Base-by-base conservation (phyloP, 1,139 yeast genomes). In the Lodderomyces pseudojiufengensis region DNA sequence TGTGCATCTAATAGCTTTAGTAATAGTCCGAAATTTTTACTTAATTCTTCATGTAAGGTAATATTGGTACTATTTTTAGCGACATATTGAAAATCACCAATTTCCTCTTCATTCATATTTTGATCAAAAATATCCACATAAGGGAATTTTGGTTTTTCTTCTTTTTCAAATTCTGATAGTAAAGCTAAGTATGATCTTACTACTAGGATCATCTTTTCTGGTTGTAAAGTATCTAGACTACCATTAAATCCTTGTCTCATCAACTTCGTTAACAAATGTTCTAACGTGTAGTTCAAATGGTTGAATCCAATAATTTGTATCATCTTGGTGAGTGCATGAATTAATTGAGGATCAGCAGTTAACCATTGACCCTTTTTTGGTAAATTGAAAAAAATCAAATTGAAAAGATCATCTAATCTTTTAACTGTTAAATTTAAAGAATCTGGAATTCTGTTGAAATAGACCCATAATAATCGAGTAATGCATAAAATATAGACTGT, bases 391-490 rank as follows among this genome's bases (percentile, higher is more conserved):
- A 85, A 65, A 28, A 83, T 55, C 6, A 77, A 48, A 34, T 76
- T 74, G 49, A 81, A 77, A 22, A 92, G 61, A 4, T 61, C 56
- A 41, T 70, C 65, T 47, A 63, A 51, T 45, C 58, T 52, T 54
- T 87, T 82, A 2, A 90, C 78, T 0, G 95, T 88, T 42, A 84
- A 83, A 54, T 90, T 90, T 47, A 90, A 65, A 0, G 97, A 84
- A 49, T 94, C 98, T 0, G 95, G 76, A 45, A 90, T 78, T 41
- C 98, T 70, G 55, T 83, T 86, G 23, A 90, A 63, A 51, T 84
- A 92, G 0, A 90, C 95, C 98, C 98, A 94, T 1, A 84, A 59
- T 24, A 94, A 63, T 39, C 96, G 65, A 0, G 95, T 73, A 7
- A 80, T 61, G 37, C 92, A 82, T 0, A 78, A 75, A 10, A 86